Percentiles rank a stretch among this genome's conserved stretches.
Conservation (phyloP, 176 grass and related monocot species). For the maize (Zea mays) region Zm-B73-REFERENCE-NAM-5.0 NC_050104.1:14093001-14093500, state of each 20-base stretch:
- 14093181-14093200: slow-evolving; percentile 57
- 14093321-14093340: slow-evolving; percentile 56
- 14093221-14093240: slow-evolving; percentile 51
- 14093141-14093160: slow-evolving; percentile 54
- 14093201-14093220: slow-evolving; percentile 58
- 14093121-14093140: slow-evolving; percentile 65
- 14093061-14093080: slow-evolving; percentile 58
- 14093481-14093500: slow-evolving; percentile 51
- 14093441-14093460: slow-evolving; percentile 57
- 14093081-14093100: slow-evolving; percentile 77
- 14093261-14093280: slow-evolving; percentile 55
- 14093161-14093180: slow-evolving; percentile 48
- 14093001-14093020: slow-evolving; percentile 75
- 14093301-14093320: slow-evolving; percentile 51
- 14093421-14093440: slow-evolving; percentile 58
- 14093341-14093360: slow-evolving; percentile 73
- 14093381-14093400: slow-evolving; percentile 61
- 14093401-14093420: slow-evolving; percentile 55
- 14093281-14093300: slow-evolving; percentile 55
- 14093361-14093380: slow-evolving; percentile 69
- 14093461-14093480: slow-evolving; percentile 56
- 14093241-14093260: slow-evolving; percentile 71
- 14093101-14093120: slow-evolving; percentile 41
- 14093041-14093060: slow-evolving; percentile 67
- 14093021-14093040: slow-evolving; percentile 68